These are phyloP conservation scores for Cladosporium sphaerospermum DNA, from an alignment of 2,329 filamentous ascomycete genomes.

Conservation along the genomic window DNA sequence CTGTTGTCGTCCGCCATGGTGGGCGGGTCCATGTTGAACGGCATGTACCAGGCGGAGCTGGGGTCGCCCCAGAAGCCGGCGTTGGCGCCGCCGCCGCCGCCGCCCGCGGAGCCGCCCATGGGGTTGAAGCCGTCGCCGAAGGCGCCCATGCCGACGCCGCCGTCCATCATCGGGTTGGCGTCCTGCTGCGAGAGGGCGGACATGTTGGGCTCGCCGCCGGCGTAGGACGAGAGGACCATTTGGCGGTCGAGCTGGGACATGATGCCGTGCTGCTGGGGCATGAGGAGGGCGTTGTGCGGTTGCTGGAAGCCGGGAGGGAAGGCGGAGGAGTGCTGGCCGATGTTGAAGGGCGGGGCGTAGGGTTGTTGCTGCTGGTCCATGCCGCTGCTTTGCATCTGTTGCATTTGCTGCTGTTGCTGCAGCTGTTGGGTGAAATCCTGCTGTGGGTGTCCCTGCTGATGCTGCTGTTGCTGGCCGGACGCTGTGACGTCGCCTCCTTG, in stretches of 20 bases:
- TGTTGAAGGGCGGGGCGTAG: constrained; percentile 26
- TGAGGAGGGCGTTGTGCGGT: constrained; percentile 26
- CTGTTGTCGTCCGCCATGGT: constrained; percentile 33
- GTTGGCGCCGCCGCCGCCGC: neutral
- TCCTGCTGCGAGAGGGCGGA: constrained; percentile 25
- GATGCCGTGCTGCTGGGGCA: constrained; percentile 38
- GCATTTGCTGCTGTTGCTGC: constrained; percentile 16
- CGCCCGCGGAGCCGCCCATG: constrained; percentile 18
- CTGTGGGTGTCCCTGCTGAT: constrained; percentile 16
- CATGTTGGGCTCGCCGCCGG: constrained; percentile 43
- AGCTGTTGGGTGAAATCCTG: constrained; percentile 13
- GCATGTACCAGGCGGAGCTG: constrained; percentile 78
- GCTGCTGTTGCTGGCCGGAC: constrained; percentile 22
- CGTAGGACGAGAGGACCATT: constrained; percentile 68
- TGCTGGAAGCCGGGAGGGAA: constrained; percentile 21
- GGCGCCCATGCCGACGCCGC: constrained; percentile 12
- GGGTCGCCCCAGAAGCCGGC: constrained; percentile 33
- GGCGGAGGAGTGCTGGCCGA: constrained; percentile 44
- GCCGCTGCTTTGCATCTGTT: constrained; percentile 5
- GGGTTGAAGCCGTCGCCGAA: constrained; percentile 19
- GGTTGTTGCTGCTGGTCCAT: constrained; percentile 3
- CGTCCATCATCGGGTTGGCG: constrained; percentile 12
- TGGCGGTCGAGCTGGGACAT: constrained; percentile 68
- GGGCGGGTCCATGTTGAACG: constrained; percentile 82
- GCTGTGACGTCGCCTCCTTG: constrained; percentile 15